Percentiles rank a stretch among this genome's conserved stretches.
These are phyloP conservation scores for Nigrospora oryzae DNA, from an alignment of 2,329 filamentous ascomycete species.

Conservation along the genomic window DNA sequence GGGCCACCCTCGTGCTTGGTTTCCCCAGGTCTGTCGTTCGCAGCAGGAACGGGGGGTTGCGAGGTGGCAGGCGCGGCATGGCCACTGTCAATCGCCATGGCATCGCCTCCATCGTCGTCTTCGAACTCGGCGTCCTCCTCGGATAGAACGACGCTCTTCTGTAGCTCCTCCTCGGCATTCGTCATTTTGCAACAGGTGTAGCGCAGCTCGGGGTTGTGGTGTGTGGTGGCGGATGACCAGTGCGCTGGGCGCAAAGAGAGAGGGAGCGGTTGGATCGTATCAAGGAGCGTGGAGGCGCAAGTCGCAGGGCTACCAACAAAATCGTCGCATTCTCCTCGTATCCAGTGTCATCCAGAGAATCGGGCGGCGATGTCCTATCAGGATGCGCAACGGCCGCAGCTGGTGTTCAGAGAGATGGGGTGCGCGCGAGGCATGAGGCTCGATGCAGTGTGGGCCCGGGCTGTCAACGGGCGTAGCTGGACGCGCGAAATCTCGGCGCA, in stretches of 20 bases:
- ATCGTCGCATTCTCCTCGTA: conserved; percentile 3
- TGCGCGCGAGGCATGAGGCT: conserved; percentile 5
- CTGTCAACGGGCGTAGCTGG: neutral
- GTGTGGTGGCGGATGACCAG: neutral
- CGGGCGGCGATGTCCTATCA: neutral
- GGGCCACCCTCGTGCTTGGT: no score
- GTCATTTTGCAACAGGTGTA: conserved; percentile 26
- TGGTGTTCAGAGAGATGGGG: neutral
- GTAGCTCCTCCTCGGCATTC: conserved; percentile 47
- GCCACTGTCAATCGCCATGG: conserved; percentile 16
- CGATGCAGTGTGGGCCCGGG: neutral
- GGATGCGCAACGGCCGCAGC: neutral
- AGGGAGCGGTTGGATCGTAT: neutral
- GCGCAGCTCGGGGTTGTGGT: neutral
- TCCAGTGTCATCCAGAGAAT: no score
- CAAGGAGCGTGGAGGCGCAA: conserved; percentile 1
- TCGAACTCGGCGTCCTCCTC: conserved; percentile 33
- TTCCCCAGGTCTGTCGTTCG: no score
- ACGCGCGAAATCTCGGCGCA: conserved; percentile 1
- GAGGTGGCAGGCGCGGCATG: conserved; percentile 1
- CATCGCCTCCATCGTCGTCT: conserved; percentile 24
- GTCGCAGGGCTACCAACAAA: neutral
- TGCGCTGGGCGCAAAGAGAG: neutral
- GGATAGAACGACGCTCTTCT: conserved; percentile 44
- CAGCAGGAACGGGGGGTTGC: no score